Conservation (phyloP, 108 stramenopile species). For the Chaetoceros muelleri region DNA sequence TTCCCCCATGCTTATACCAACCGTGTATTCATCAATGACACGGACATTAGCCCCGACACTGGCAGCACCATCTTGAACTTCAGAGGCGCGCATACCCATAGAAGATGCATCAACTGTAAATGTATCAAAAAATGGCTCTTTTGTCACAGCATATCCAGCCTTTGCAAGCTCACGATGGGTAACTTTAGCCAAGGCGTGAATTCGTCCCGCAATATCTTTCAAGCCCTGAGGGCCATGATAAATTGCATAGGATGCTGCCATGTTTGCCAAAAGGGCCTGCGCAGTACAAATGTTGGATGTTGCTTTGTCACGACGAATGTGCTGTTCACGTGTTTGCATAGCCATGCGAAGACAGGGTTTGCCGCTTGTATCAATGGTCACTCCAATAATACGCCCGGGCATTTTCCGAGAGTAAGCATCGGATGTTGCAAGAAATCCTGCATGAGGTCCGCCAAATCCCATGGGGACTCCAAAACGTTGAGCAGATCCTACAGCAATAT, state of each 20-base stretch:
- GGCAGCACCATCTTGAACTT: conserved; percentile 67
- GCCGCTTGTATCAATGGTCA: conserved; percentile 82
- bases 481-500: conserved; percentile 96
- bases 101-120: conserved; percentile 70
- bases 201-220: conserved; percentile 73
- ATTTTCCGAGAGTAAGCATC: conserved; percentile 90
- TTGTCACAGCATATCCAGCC: conserved; percentile 57
- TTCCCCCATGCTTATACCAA: conserved; percentile 93
- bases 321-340: conserved; percentile 98
- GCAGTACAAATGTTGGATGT: conserved; percentile 99
- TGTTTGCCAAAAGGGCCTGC: conserved; percentile 97
- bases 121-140: conserved; percentile 89
- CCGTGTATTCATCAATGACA: conserved; percentile 72
- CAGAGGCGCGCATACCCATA: conserved; percentile 62
- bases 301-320: conserved; percentile 98
- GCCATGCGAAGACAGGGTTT: conserved; percentile 98
- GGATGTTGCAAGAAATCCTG: conserved; percentile 92
- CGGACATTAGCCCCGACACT: conserved; percentile 87
- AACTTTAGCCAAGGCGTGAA: conserved; percentile 78
- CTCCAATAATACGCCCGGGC: conserved; percentile 98
- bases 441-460: conserved; percentile 99
- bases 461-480: conserved; percentile 99
- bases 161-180: conserved; percentile 68
- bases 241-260: conserved; percentile 97
- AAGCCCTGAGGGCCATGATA: conserved; percentile 99